Evolutionary conservation across 306 rosid species (phyloP), one percentile per base, ranked within the genome.

Genomic region (Corylus americana): DNA sequence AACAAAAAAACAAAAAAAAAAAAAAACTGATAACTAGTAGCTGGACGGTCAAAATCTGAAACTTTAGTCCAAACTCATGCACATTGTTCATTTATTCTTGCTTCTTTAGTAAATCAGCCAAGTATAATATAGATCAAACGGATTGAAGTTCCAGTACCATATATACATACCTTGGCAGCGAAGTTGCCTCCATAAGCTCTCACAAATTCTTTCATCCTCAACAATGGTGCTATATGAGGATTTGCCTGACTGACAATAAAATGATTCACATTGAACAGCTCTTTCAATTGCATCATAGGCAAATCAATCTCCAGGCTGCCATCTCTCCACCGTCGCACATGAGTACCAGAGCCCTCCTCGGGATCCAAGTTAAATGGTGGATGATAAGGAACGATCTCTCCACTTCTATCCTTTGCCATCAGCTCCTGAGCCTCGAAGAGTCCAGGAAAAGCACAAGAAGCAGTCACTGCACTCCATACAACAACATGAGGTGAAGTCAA

Each of bases 391-490:
- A 95, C 90, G 86, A 93, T 88, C 79, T 95, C 96, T 22, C 99
- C 98, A 61, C 92, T 91, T 85, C 99, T 84, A 87, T 95, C 90
- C 91, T 95, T 95, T 50, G 99, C 99, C 99, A 95, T 95, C 72
- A 95, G 87, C 81, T 95, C 99, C 83, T 95, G 99, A 27, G 99
- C 99, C 91, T 95, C 99, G 78, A 91, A 95, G 74, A 95, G 99
- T 68, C 97, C 99, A 20, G 98, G 99, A 74, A 95, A 95, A 49
- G 99, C 99, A 70, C 99, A 95, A 75, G 99, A 95, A 71, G 99
- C 99, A 0, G 97, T 95, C 74, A 95, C 99, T 2, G 99, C 98
- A 82, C 98, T 95, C 99, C 99, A 95, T 88, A 95, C 90, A 69
- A 95, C 97, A 62, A 95, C 99, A 54, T 93, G 97, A 22, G 99